phyloP scores from a whole-genome alignment of 164 flowering plant species.

The Akebia trifoliata region DNA sequence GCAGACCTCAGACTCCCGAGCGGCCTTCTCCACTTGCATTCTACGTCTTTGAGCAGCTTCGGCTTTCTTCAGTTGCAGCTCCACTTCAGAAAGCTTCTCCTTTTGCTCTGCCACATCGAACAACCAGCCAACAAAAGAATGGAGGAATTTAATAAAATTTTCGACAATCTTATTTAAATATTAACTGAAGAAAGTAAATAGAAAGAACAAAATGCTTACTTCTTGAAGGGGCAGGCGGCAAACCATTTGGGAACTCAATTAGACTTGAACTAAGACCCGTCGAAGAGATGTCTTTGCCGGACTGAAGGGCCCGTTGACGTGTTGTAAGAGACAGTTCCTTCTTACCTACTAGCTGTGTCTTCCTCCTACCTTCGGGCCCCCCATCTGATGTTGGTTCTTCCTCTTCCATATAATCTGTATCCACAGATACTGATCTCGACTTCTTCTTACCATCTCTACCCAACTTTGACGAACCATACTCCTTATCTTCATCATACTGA shows the following conservation, averaged over 20 bases:
- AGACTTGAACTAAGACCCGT: conserved; percentile 37
- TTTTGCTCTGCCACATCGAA: conserved; percentile 81
- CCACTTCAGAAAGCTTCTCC: conserved; percentile 86
- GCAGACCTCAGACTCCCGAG: conserved; percentile 80
- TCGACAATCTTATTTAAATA: background rate
- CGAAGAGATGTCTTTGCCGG: conserved; percentile 65
- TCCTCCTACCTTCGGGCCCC: conserved; percentile 43
- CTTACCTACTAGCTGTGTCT: conserved; percentile 50
- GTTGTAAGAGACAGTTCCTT: conserved; percentile 75
- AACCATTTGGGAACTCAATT: conserved; percentile 88
- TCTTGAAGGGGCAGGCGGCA: conserved; percentile 82
- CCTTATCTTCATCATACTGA: conserved; percentile 20
- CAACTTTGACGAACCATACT: conserved; percentile 22
- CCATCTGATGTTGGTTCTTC: conserved; percentile 48
- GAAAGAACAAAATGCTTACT: conserved; percentile 43
- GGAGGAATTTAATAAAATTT: background rate
- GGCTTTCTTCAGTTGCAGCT: conserved; percentile 85
- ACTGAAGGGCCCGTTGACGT: conserved; percentile 93
- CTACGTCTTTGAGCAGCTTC: conserved; percentile 98
- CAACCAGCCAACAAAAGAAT: background rate
- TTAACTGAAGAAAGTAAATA: background rate
- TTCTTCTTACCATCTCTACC: conserved; percentile 49
- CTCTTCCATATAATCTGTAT: conserved; percentile 58
- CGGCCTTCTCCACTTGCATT: conserved; percentile 88
- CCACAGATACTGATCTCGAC: conserved; percentile 43